A percentile compares a stretch with the other conserved stretches of the same genome.
phyloP scores from a whole-genome alignment of 2,329 filamentous ascomycete species.

The Biscogniauxia sp. region DNA sequence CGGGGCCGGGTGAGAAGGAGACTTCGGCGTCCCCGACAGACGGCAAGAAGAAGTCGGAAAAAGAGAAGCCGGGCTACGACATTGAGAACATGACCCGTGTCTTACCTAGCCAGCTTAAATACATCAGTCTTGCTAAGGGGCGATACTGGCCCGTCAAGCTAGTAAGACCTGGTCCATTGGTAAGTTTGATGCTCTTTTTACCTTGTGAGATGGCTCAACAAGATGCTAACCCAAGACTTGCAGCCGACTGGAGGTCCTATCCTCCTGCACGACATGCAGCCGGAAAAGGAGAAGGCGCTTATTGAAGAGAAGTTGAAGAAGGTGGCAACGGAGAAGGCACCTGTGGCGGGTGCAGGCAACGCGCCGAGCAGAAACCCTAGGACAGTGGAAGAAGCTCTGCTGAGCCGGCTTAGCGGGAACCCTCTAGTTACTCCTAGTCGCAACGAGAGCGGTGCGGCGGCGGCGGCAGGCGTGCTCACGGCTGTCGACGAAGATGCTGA shows the following conservation, averaged over 20 bases:
- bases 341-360: conserved; percentile 43
- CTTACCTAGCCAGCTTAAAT: conserved; percentile 88
- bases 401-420: conserved; percentile 26
- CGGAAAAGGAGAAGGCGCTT: conserved; percentile 73
- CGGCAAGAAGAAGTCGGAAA: conserved; percentile 85
- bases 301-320: conserved; percentile 95
- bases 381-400: conserved; percentile 35
- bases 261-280: conserved; percentile 80
- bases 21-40: conserved; percentile 48
- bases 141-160: conserved; percentile 86
- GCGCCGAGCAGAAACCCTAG: conserved; percentile 22
- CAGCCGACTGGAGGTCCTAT: conserved; percentile 92
- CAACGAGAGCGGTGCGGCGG: conserved; percentile 55
- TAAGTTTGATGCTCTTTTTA: conserved; percentile 40
- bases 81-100: conserved; percentile 97
- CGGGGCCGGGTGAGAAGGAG: conserved; percentile 56
- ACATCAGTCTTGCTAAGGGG: conserved; percentile 85
- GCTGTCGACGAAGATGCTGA: conserved; percentile 84
- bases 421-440: conserved; percentile 22
- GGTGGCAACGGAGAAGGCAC: conserved; percentile 60
- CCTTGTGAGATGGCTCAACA: neutral
- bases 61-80: conserved; percentile 95
- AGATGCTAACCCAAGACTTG: conserved; percentile 39
- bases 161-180: conserved; percentile 48
- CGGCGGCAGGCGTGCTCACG: conserved; percentile 77